phyloP scores from a whole-genome alignment of 306 rosid genomes.

The Acacia confusa region DNA sequence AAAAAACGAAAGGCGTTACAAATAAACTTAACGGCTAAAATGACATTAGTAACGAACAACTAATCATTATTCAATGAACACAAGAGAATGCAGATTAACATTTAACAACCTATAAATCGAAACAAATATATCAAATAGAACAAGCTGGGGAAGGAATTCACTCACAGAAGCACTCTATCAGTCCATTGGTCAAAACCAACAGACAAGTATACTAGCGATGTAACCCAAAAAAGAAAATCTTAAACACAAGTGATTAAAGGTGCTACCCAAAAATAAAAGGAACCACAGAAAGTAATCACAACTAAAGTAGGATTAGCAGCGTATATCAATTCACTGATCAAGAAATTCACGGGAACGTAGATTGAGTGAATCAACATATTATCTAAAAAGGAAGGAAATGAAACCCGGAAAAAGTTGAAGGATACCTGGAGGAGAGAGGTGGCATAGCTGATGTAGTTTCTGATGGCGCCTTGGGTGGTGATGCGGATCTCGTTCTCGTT shows the following conservation, averaged over 20 bases:
- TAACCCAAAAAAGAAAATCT: background rate
- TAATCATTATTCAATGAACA: background rate
- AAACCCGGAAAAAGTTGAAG: background rate
- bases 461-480: conserved; percentile 93
- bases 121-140: background rate
- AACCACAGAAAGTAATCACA: background rate
- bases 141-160: background rate
- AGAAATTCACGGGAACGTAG: conserved; percentile 12
- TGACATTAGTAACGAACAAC: background rate
- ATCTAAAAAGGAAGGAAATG: background rate
- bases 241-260: background rate
- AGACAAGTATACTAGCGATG: conserved; percentile 3
- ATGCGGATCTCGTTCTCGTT: conserved; percentile 88
- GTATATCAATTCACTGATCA: background rate
- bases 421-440: conserved; percentile 83
- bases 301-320: background rate
- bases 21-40: background rate
- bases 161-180: background rate
- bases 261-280: background rate
- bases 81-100: background rate
- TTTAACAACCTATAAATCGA: background rate
- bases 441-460: conserved; percentile 97
- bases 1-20: background rate
- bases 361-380: background rate
- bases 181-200: background rate